Evolutionary conservation across 441 rosid species (phyloP), one percentile per base, ranked within the genome.

Genomic region (Jatropha podagrica): DNA sequence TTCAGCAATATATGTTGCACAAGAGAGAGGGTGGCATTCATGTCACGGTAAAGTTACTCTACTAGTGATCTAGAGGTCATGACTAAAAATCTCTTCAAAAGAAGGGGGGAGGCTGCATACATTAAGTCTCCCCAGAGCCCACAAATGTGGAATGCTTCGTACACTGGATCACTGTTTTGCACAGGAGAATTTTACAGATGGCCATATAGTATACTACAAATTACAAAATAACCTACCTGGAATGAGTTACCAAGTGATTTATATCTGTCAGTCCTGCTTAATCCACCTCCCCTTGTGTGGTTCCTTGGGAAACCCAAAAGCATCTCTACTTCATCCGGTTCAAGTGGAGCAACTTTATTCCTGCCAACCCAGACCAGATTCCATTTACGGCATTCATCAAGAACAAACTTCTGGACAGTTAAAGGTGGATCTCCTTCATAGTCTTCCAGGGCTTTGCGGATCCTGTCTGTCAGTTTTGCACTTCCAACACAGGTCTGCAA

Each of bases 221-320:
- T 11, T 26, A 61, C 52, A 4, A 10, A 46, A 10, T 10, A 14
- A 59, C n/a, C 75, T 56, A 87, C 98, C 94, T 95, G 97, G 77
- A 95, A 95, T 32, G 98, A 93, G 81, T 93, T 95, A 61, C 97
- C 99, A 0, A 95, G 94, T 0, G 99, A 90, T 77, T 86, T 95
- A 72, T 85, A 87, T 68, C 99, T 82, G 5, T 91, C 94, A 0
- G 95, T 91, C 81, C 94, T 86, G 60, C 92, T 89, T 7, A 87
- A 82, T 37, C 99, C 97, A 40, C 99, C 97, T 48, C 99, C 97
- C 72, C 98, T 87, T 0, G 98, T 95, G 83, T 95, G 99, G 72
- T 92, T 93, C 76, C 38, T 93, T 0, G 99, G 99, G 76, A 93
- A 95, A 0, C 97, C 99, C 44, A 95, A 72, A 72, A 95, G 90